Evolutionary conservation across 1,139 yeast species (phyloP), one percentile per base, ranked within the genome.

Genomic region (Candida neerlandica): DNA sequence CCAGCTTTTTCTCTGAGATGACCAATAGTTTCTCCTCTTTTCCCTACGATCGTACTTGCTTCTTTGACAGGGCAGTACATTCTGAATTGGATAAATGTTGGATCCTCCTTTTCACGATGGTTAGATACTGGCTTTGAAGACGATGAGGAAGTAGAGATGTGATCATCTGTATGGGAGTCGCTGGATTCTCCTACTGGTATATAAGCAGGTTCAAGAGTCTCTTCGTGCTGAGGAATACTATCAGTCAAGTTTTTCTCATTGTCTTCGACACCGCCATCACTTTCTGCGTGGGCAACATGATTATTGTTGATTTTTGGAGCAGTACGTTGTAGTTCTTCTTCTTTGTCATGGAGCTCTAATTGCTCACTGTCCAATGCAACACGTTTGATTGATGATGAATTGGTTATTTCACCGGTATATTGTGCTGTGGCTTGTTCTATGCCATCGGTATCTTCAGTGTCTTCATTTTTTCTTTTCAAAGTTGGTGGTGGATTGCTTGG

Each of bases 31-130:
- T 85, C 89, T 11, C 96, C 96, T 50, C 85, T 85, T 57, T 84
- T 85, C 1, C 96, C 96, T 23, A 89, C 94, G 41, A 88, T 75
- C 19, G 80, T 65, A 7, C 88, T 83, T 0, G 96, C 95, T 60
- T 89, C 94, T 56, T 83, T 85, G n/a, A 86, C 86, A 2, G 84
- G 79, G 56, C 92, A 86, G 50, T 85, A 77, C 87, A 89, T 85
- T 55, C 96, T 76, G 61, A 88, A 73, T 57, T 80, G 83, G 5
- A 86, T 82, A 56, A 78, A 82, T 0, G 84, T 81, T 15, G 86
- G 82, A 51, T 82, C 86, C 38, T 74, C 76, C 51, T 67, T 58
- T 49, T 74, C 73, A 50, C 73, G 57, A 51, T 67, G 70, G 50
- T 69, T 65, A 16, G 64, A 49, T 3, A 58, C 52, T 10, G 63